Conservation (phyloP, 1,139 yeast genomes). For the Magnusiomyces tetraspermus region DNA sequence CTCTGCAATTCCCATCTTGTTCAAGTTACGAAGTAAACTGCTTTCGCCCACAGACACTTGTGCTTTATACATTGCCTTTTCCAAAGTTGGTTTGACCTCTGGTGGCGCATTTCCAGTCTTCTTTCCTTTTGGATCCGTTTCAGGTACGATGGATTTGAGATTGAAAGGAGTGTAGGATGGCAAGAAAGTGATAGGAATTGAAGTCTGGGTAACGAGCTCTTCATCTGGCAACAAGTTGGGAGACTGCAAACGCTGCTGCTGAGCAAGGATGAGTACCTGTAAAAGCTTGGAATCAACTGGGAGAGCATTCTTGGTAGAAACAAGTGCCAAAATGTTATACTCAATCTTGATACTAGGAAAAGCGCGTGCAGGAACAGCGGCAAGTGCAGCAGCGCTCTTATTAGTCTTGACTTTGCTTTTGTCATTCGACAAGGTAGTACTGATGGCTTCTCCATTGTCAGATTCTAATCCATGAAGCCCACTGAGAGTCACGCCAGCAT, state of each 20-base stretch:
- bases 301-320: not conserved
- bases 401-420: not conserved
- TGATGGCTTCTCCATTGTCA: too few species aligned
- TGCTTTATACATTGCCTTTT: not conserved
- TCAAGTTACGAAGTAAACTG: slow-evolving; percentile 6
- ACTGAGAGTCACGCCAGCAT: not conserved
- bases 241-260: not conserved
- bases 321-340: not conserved
- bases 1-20: slow-evolving; percentile 10
- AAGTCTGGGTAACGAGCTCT: not conserved
- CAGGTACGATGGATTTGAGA: not conserved
- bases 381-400: not conserved
- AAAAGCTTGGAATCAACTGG: not conserved
- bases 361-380: not conserved
- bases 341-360: not conserved
- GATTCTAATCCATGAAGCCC: not conserved
- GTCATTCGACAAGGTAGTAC: not conserved
- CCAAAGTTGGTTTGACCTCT: not conserved
- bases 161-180: slow-evolving; percentile 2
- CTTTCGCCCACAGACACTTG: not conserved
- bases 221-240: not conserved
- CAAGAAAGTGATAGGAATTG: not conserved
- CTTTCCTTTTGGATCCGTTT: not conserved
- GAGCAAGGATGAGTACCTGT: not conserved
- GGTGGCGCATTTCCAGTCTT: not conserved